These are phyloP conservation scores for Botryosphaeria dothidea DNA, from an alignment of 2,329 filamentous ascomycete genomes.

Conservation along the genomic window DNA sequence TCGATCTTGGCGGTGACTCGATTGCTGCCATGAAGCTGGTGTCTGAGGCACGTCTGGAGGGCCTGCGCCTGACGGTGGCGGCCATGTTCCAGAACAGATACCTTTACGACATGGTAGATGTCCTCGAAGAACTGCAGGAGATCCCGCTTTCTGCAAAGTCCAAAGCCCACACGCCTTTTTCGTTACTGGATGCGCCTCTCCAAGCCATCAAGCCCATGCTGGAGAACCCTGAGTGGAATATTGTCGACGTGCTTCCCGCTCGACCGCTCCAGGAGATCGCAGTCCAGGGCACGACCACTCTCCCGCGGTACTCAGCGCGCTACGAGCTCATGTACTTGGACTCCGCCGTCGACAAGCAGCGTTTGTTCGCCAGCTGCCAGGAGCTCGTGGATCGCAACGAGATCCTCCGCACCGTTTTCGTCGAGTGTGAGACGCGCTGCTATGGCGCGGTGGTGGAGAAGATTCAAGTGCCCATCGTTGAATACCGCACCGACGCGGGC, in stretches of 20 bases:
- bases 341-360: too few relatives aligned
- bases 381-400: slow-evolving; percentile 62
- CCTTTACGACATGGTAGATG: slow-evolving; percentile 55
- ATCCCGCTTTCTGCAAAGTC: too few relatives aligned
- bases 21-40: slow-evolving; percentile 49
- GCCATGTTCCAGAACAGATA: slow-evolving; percentile 46
- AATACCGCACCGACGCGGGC: slow-evolving; percentile 48
- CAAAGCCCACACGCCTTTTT: too few relatives aligned
- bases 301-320: slow-evolving; percentile 67
- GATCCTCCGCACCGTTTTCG: slow-evolving; percentile 67
- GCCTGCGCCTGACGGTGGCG: slow-evolving; percentile 42
- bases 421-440: slow-evolving; percentile 50
- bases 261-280: too few relatives aligned
- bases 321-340: slow-evolving; percentile 58
- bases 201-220: too few relatives aligned
- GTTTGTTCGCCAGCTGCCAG: slow-evolving; percentile 53
- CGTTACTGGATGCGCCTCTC: too few relatives aligned
- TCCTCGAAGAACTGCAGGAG: slow-evolving; percentile 42
- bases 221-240: too few relatives aligned
- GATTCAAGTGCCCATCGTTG: slow-evolving; percentile 52
- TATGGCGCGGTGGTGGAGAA: slow-evolving; percentile 61
- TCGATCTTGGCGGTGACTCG: slow-evolving; percentile 49
- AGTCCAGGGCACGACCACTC: too few relatives aligned
- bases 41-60: slow-evolving; percentile 37
- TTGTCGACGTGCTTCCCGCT: too few relatives aligned